Conservation (phyloP, 2,329 filamentous ascomycete species). For the Aspergillus puulaauensis region DNA sequence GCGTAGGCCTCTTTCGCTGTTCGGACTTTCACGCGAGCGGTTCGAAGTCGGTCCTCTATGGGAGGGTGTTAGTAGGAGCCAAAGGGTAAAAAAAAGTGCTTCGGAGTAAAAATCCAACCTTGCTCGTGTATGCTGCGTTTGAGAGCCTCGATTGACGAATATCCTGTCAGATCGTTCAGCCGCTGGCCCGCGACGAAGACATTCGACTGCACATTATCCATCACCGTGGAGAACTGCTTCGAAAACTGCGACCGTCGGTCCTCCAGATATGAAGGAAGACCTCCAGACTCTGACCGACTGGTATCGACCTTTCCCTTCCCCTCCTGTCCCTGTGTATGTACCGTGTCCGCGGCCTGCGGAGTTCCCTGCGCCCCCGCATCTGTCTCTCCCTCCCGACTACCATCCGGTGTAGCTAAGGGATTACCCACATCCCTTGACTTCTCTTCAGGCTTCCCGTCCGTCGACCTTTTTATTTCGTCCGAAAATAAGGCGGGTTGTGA, state of each 20-base stretch:
- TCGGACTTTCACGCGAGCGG: conserved; percentile 65
- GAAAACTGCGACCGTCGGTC: conserved; percentile 56
- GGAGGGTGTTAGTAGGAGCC: conserved; percentile 2
- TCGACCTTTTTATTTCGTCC: conserved; percentile 17
- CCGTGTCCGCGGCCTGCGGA: conserved; percentile 15
- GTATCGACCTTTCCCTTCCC: conserved; percentile 3
- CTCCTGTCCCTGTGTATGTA: conserved; percentile 13
- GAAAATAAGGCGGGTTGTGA: conserved; percentile 28
- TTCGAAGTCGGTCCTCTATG: conserved; percentile 51
- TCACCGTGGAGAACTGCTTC: conserved; percentile 67
- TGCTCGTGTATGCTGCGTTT: conserved; percentile 73
- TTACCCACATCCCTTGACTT: conserved; percentile 13
- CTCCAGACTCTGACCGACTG: conserved; percentile 12
- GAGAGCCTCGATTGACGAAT: conserved; percentile 83
- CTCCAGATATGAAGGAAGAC: conserved; percentile 38
- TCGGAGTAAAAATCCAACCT: conserved; percentile 40
- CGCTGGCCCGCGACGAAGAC: conserved; percentile 81
- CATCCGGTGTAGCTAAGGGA: conserved; percentile 27
- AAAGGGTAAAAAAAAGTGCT: not conserved
- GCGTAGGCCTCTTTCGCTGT: conserved; percentile 74
- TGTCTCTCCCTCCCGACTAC: conserved; percentile 15
- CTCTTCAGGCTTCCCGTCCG: conserved; percentile 6
- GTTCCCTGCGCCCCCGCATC: conserved; percentile 22
- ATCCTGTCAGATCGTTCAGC: conserved; percentile 92
- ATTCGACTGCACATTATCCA: conserved; percentile 87